Evolutionary conservation across 192 early-diverging fungal genomes (phyloP).

Genomic region (Backusella westeae): DNA sequence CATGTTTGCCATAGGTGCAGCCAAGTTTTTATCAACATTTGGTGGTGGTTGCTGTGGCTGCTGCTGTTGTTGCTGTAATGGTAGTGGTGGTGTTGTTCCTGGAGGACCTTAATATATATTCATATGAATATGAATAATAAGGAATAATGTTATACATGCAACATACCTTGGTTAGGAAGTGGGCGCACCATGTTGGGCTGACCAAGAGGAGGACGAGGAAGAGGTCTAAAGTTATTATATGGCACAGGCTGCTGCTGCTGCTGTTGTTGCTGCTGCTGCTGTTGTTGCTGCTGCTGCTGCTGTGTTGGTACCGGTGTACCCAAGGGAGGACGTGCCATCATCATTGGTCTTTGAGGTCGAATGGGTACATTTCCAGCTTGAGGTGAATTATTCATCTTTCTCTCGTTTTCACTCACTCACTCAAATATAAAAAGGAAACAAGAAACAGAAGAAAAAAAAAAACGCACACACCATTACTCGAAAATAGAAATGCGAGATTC

Average conservation of each 20-base stretch:
- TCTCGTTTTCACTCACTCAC: neutral
- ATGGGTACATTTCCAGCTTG: neutral
- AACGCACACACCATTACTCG: neutral
- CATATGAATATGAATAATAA: neutral
- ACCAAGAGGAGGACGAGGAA: neutral
- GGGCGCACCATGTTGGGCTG: neutral
- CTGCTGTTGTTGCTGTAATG: neutral
- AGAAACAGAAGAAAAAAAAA: neutral
- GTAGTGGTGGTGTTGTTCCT: neutral
- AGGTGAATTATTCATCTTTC: slow-evolving; percentile 2
- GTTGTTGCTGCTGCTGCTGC: neutral
- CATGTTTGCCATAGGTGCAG: slow-evolving; percentile 4
- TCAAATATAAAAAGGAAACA: neutral
- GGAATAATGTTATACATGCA: neutral
- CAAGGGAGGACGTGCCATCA: neutral
- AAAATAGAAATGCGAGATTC: neutral
- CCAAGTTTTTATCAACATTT: neutral
- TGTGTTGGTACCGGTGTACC: neutral
- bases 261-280: neutral
- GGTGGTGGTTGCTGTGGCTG: neutral
- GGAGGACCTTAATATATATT: neutral
- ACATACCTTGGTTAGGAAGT: neutral
- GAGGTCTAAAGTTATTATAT: neutral
- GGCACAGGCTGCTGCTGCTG: neutral
- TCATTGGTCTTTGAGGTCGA: slow-evolving; percentile 7